Conservation (phyloP, 805 yeast genomes). For the Spathaspora passalidarum region DNA sequence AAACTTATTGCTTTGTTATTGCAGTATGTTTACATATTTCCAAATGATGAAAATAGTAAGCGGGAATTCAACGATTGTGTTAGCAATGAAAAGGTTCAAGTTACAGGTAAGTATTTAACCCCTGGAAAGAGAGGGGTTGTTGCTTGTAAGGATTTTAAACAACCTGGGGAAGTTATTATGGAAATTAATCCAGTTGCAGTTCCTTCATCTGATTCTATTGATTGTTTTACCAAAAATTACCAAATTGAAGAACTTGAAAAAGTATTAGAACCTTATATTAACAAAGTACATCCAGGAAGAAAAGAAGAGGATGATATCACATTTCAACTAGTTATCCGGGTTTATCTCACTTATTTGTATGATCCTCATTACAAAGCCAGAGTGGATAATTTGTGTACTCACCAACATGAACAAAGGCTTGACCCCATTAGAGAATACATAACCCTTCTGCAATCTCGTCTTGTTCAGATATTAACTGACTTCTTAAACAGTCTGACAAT, state of each 20-base stretch:
- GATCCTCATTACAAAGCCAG: background rate
- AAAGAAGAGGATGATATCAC: background rate
- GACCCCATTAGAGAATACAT: background rate
- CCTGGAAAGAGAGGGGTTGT: slow-evolving; percentile 6
- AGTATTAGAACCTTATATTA: background rate
- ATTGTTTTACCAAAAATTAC: background rate
- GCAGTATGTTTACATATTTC: slow-evolving; percentile 5
- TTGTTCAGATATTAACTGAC: background rate
- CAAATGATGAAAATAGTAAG: slow-evolving; percentile 7
- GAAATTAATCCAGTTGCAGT: background rate
- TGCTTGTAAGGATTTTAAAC: background rate
- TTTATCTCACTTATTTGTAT: slow-evolving; percentile 2
- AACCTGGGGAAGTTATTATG: slow-evolving; percentile 1
- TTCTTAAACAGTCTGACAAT: background rate
- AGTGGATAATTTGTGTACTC: slow-evolving; percentile 9
- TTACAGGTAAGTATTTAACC: slow-evolving; percentile 1
- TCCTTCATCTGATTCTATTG: background rate
- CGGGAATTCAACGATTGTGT: slow-evolving; percentile 7
- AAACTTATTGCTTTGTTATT: background rate
- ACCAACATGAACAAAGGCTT: slow-evolving; percentile 3
- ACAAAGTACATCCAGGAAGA: background rate
- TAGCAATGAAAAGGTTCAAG: slow-evolving; percentile 4
- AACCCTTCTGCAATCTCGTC: background rate
- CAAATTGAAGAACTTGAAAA: background rate
- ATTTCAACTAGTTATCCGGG: background rate